These are phyloP conservation scores for Thraustochytrium striatum DNA, from an alignment of 352 stramenopile genomes.

Conservation along the genomic window DNA sequence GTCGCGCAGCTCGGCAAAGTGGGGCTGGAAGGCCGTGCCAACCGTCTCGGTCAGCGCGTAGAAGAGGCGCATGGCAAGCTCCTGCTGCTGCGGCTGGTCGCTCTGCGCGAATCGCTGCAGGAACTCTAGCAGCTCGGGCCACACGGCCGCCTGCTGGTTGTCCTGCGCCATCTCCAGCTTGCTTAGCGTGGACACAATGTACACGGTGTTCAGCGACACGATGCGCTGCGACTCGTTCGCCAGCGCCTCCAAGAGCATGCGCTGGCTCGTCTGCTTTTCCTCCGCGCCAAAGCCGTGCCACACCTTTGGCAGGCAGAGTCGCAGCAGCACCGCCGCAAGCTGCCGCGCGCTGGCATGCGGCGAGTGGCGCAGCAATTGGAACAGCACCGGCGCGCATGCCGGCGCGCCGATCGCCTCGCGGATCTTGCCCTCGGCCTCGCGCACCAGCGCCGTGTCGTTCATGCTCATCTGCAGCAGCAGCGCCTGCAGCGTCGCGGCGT, in stretches of 20 bases:
- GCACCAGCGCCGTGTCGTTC: conserved; percentile 27
- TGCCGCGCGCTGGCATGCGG: conserved; percentile 20
- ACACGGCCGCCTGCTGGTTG: background rate
- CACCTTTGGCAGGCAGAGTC: conserved; percentile 1
- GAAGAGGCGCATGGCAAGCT: conserved; percentile 35
- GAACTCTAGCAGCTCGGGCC: conserved; percentile 38
- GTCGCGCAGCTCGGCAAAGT: conserved; percentile 30
- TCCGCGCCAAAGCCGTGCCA: background rate
- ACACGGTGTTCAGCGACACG: conserved; percentile 28
- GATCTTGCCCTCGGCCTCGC: conserved; percentile 15
- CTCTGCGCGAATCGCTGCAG: conserved; percentile 6
- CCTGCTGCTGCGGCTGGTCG: conserved; percentile 8
- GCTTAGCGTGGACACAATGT: conserved; percentile 16
- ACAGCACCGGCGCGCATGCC: background rate
- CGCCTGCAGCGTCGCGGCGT: conserved; percentile 2
- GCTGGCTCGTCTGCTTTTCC: background rate
- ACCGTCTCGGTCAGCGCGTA: conserved; percentile 38
- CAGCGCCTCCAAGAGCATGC: conserved; percentile 21
- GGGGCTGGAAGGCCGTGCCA: conserved; percentile 31
- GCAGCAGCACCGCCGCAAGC: conserved; percentile 26
- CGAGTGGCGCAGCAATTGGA: conserved; percentile 34
- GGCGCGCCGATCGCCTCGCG: background rate
- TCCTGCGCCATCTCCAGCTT: conserved; percentile 33
- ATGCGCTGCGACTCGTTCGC: conserved; percentile 23
- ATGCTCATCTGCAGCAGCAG: conserved; percentile 21